phyloP scores from a whole-genome alignment of 345 rosid genomes.

The Gossypium turneri region DNA sequence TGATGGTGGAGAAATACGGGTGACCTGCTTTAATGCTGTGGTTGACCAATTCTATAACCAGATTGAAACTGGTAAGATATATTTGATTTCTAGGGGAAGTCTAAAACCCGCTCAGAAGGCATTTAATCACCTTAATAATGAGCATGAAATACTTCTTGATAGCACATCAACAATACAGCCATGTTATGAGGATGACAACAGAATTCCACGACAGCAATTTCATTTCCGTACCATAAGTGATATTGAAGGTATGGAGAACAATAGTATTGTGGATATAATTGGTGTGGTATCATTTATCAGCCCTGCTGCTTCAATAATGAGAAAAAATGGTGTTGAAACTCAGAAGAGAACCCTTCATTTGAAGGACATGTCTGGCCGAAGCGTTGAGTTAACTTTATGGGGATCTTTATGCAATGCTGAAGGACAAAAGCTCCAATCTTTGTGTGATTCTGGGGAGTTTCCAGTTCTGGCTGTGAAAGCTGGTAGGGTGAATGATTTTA shows the following conservation, averaged over 20 bases:
- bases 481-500: conserved; percentile 69
- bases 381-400: conserved; percentile 91
- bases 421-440: conserved; percentile 64
- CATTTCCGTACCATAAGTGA: conserved; percentile 65
- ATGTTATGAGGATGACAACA: conserved; percentile 65
- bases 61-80: conserved; percentile 76
- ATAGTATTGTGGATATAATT: conserved; percentile 55
- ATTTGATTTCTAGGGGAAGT: conserved; percentile 73
- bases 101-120: conserved; percentile 79
- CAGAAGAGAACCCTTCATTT: conserved; percentile 74
- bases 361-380: conserved; percentile 79
- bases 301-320: conserved; percentile 58
- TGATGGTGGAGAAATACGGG: conserved; percentile 88
- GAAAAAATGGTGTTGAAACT: conserved; percentile 69
- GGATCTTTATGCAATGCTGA: conserved; percentile 68
- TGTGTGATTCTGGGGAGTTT: conserved; percentile 72
- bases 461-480: conserved; percentile 84
- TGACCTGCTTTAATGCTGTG: conserved; percentile 83
- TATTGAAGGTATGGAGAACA: conserved; percentile 68
- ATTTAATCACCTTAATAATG: conserved; percentile 79
- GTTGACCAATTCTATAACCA: conserved; percentile 73
- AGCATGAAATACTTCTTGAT: conserved; percentile 68
- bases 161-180: conserved; percentile 56
- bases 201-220: conserved; percentile 69
- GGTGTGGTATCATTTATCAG: conserved; percentile 64